Conservation (phyloP, 2,329 filamentous ascomycete genomes). For the Fusarium sp. region DNA sequence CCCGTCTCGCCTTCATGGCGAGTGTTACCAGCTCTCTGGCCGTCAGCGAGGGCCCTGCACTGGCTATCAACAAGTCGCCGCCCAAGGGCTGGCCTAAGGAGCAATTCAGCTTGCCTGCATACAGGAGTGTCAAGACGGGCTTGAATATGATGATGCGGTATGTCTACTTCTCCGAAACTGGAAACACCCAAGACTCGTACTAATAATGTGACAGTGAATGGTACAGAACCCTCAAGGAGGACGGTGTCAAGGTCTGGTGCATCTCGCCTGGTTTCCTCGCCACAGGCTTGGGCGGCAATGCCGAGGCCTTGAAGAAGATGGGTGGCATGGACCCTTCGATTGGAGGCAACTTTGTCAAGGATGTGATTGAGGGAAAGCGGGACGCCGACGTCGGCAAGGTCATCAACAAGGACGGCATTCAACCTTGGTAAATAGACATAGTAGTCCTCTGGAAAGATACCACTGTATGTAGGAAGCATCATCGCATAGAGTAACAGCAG, state of each 20-base stretch:
- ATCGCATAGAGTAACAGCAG: too few relatives aligned
- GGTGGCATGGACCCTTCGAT: constrained; percentile 47
- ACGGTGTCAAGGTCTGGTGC: constrained; percentile 59
- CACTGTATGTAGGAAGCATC: too few relatives aligned
- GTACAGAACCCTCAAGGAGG: constrained; percentile 53
- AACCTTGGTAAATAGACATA: constrained; percentile 41
- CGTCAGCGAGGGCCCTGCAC: constrained; percentile 41
- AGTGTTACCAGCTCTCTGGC: constrained; percentile 52
- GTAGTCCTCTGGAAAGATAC: too few relatives aligned
- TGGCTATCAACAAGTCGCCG: constrained; percentile 37
- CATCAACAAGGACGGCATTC: constrained; percentile 41
- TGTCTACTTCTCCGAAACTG: too few relatives aligned
- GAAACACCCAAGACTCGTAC: too few relatives aligned
- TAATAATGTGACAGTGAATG: constrained; percentile 46
- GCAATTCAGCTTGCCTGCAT: constrained; percentile 52
- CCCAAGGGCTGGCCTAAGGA: constrained; percentile 59
- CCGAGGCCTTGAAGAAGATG: constrained; percentile 45
- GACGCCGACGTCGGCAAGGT: constrained; percentile 53
- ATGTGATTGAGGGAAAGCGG: constrained; percentile 53
- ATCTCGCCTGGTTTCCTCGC: constrained; percentile 59
- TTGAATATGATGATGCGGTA: constrained; percentile 46
- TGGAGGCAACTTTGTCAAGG: constrained; percentile 51
- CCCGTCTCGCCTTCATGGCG: constrained; percentile 59
- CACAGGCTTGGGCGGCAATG: constrained; percentile 52
- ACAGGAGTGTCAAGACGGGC: constrained; percentile 37